Evolutionary conservation across 305 asterid species (phyloP), one percentile per base, ranked within the genome.

Genomic region (Lippia alba): DNA sequence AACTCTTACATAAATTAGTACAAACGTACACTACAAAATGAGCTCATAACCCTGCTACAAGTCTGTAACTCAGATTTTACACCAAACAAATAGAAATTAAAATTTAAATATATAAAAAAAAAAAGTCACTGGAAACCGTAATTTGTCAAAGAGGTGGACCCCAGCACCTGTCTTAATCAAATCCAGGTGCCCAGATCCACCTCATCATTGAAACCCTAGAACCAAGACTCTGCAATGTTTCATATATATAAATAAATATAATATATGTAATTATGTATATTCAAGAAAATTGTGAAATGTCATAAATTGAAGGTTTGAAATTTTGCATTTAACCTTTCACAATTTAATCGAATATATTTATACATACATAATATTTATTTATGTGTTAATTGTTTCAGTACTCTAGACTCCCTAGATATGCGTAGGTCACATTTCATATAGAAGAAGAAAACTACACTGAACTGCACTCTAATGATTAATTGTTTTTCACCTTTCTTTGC

Each of bases 171-270:
- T 9, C 56, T 16, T 6, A 36, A 6, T 16, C 56, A 16, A 18
- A n/a, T 24, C 56, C 81, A 76, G 85, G 87, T 83, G 89, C 82
- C 83, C 60, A 49, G 72, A 78, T 80, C 91, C 85, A 81, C 85
- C 84, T 75, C 36, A 8, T 11, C 49, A 46, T 4, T 24, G 9
- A 55, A 76, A 74, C 74, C 74, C 82, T 77, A 74, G 2, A 62
- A 46, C 12, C 41, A 36, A 36, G 41, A 36, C 41, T 36, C 41
- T 4, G 9, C 41, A 36, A 36, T 1, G 5, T 36, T 36, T 36
- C 0, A 36, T 4, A 2, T 4, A 2, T 4, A 36, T 36, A 36
- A 44, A 44, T 44, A 11, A 2, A 44, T 44, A 44, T 1, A 39
- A 39, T 39, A 9, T 5, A 9, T 9, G 1, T 44, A 8, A 5